Evolutionary conservation across 106 monocot genomes (phyloP), one percentile per base, ranked within the genome.

Genomic region (Posidonia australis): DNA sequence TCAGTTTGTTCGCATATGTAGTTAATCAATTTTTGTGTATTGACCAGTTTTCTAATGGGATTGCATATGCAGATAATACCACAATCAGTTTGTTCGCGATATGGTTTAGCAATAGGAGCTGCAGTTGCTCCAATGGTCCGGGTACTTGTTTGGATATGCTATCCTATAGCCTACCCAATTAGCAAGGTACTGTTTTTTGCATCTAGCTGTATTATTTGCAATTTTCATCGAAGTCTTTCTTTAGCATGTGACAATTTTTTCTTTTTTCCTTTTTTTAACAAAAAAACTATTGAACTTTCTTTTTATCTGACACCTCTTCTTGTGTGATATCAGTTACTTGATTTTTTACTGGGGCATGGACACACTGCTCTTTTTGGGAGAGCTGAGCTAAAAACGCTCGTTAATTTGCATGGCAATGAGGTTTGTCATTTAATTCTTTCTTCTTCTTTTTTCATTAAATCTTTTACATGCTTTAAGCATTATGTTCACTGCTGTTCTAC

Each of bases 371-470:
- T 98, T 51, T 98, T 98, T 54, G 87, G 91, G 42, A 90, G 96
- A 87, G 75, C 96, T 62, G 96, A 98, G 77, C 58, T 98, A 64
- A 90, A 98, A 77, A 98, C 96, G 44, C 85, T 98, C 30, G 96
- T 98, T 36, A 77, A 54, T 10, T 60, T 98, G 73, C 96, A 98
- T 76, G 96, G 96, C 9, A 98, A 98, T 75, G 96, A 85, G 86
- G 94, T 94, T 28, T 65, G 63, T 68, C 23, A 11, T 61, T 29
- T 9, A 10, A 43, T 58, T 24, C 44, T 23, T 0, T 61, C 16
- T 61, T 22, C 18, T 13, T 9, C 5, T 42, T 22, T 20, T 5
- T 41, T 12, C 18, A n/a, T 41, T 36, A 17, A 13, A 41, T 3
- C 18, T 21, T 13, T 26, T 27, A 27, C 14, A 24, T 16, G 5